Evolutionary conservation across 2,329 filamentous ascomycete genomes (phyloP).

Genomic region (Chaetomium sp.): DNA sequence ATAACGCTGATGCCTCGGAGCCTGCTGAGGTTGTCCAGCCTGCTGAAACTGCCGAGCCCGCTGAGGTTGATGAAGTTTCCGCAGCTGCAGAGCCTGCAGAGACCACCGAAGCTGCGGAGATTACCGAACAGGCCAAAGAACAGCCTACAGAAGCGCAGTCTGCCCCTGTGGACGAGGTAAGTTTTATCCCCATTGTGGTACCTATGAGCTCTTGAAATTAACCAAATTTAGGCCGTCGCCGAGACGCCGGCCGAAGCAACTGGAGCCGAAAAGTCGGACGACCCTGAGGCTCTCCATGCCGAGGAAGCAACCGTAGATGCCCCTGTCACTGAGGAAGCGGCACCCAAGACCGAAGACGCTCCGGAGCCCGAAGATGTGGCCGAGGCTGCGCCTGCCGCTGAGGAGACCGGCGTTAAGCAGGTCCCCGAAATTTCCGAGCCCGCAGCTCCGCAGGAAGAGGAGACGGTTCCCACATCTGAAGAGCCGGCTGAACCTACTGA

Average conservation of each 20-base stretch:
- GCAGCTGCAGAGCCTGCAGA: background rate
- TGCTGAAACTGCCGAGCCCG: background rate
- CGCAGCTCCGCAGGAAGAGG: no score
- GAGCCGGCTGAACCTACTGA: no score
- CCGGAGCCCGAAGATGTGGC: background rate
- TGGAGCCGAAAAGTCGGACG: no score
- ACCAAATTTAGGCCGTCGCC: no score
- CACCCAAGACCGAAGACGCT: background rate
- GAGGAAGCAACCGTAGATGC: background rate
- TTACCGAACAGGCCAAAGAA: background rate
- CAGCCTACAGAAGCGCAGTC: constrained; percentile 1
- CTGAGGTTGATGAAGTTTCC: background rate
- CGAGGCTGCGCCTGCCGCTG: background rate
- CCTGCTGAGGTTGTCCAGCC: background rate
- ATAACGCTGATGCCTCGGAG: background rate
- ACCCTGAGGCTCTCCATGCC: background rate
- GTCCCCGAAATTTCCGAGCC: no score
- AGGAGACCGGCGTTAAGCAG: background rate
- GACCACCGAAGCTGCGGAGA: background rate
- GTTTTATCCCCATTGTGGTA: no score
- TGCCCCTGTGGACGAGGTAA: background rate
- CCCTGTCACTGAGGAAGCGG: background rate
- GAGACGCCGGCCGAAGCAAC: no score
- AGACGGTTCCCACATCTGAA: no score
- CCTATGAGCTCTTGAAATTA: no score